A percentile compares a stretch with the other conserved stretches of the same genome.
Evolutionary conservation across 2,329 filamentous ascomycete species (phyloP).

Genomic region (Botrytis galanthina): DNA sequence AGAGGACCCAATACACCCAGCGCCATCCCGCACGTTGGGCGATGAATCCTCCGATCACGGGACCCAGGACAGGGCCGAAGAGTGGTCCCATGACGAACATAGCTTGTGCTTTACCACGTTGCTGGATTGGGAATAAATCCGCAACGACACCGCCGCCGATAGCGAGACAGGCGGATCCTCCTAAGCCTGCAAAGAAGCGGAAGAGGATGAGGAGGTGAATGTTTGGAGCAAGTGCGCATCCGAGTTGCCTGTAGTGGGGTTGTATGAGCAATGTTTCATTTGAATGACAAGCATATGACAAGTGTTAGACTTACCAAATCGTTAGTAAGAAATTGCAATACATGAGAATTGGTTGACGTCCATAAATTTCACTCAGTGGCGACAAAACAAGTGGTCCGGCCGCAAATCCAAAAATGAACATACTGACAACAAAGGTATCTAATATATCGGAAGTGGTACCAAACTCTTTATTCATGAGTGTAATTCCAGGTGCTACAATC

Average conservation of each 20-base stretch:
- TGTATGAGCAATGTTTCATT: conserved; percentile 42
- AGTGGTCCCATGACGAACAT: conserved; percentile 45
- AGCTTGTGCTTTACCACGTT: conserved; percentile 58
- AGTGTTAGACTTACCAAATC: conserved; percentile 35
- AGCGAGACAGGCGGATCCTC: conserved; percentile 44
- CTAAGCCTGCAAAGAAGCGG: conserved; percentile 57
- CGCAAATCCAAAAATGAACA: conserved; percentile 59
- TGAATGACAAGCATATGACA: conserved; percentile 53
- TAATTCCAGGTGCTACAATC: conserved; percentile 45
- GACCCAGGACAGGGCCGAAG: conserved; percentile 38
- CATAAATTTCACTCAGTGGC: conserved; percentile 63
- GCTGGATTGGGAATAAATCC: conserved; percentile 59
- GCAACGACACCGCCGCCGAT: conserved; percentile 61
- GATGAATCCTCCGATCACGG: conserved; percentile 40
- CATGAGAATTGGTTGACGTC: conserved; percentile 53
- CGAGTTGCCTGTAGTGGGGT: conserved; percentile 46
- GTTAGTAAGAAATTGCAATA: conserved; percentile 45
- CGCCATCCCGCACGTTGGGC: conserved; percentile 40
- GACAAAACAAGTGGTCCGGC: conserved; percentile 57
- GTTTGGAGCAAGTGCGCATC: conserved; percentile 49
- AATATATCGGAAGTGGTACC: conserved; percentile 23
- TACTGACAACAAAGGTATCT: conserved; percentile 36
- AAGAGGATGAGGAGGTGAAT: conserved; percentile 53
- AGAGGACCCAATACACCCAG: conserved; percentile 47
- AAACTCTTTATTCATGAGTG: conserved; percentile 28